phyloP scores from a whole-genome alignment of 176 grass and related monocot species.

The Leersia perrieri region DNA sequence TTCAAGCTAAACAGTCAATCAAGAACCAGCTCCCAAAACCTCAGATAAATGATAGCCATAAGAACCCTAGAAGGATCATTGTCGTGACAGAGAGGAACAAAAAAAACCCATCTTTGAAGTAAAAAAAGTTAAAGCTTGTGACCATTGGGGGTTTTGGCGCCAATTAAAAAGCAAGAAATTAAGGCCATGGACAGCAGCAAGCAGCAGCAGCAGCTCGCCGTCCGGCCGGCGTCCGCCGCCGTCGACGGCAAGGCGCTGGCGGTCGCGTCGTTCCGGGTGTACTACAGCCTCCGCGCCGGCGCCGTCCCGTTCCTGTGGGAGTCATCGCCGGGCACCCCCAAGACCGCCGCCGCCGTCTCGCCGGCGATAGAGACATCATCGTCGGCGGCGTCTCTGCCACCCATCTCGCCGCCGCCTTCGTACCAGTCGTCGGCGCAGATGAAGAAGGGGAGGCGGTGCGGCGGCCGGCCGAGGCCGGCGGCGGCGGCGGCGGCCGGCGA shows the following conservation, averaged over 20 bases:
- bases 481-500: background rate
- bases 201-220: slow-evolving; percentile 24
- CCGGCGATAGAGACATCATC: background rate
- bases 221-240: background rate
- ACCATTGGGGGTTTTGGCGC: background rate
- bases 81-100: background rate
- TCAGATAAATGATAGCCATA: background rate
- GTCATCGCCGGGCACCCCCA: slow-evolving; percentile 47
- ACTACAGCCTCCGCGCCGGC: slow-evolving; percentile 38
- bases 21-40: background rate
- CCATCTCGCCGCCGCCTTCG: slow-evolving; percentile 35
- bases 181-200: slow-evolving; percentile 13
- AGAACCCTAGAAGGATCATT: background rate
- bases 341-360: slow-evolving; percentile 11
- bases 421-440: slow-evolving; percentile 21
- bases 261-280: slow-evolving; percentile 40
- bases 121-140: background rate
- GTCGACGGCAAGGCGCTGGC: slow-evolving; percentile 17
- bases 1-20: background rate
- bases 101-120: background rate
- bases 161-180: background rate
- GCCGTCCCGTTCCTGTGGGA: slow-evolving; percentile 53
- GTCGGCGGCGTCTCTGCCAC: background rate
- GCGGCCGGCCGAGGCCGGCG: background rate
- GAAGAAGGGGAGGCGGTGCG: slow-evolving; percentile 6